phyloP scores from a whole-genome alignment of 352 stramenopile genomes.

The Phytophthora cryptogea region DNA sequence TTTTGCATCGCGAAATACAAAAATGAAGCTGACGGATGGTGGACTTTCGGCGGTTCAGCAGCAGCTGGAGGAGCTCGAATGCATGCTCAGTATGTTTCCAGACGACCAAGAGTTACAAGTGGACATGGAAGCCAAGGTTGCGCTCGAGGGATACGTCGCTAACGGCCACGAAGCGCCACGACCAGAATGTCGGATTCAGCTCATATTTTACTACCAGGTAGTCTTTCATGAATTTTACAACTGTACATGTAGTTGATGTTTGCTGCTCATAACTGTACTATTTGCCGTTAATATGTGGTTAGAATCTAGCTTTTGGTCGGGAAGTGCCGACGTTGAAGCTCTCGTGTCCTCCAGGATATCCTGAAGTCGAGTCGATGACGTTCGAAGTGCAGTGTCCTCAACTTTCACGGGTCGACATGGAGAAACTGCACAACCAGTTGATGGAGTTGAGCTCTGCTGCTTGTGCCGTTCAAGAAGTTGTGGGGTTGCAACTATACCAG shows the following conservation, averaged over 20 bases:
- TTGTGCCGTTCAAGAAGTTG: slow-evolving; percentile 42
- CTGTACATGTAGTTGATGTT: neutral
- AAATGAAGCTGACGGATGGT: neutral
- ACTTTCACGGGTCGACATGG: slow-evolving; percentile 43
- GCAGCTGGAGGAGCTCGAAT: slow-evolving; percentile 78
- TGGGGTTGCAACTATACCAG: slow-evolving; percentile 68
- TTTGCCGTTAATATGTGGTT: neutral
- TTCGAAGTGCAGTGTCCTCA: slow-evolving; percentile 62
- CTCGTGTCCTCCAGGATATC: slow-evolving; percentile 49
- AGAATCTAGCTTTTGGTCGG: slow-evolving; percentile 28
- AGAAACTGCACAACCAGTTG: slow-evolving; percentile 45
- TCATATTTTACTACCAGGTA: slow-evolving; percentile 56
- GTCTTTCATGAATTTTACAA: neutral
- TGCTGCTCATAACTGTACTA: neutral
- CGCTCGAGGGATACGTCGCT: slow-evolving; percentile 30
- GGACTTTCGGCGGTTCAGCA: slow-evolving; percentile 23
- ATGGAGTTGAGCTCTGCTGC: slow-evolving; percentile 29
- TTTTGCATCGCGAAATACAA: neutral
- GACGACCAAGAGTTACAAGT: slow-evolving; percentile 45
- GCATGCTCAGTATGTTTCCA: slow-evolving; percentile 78
- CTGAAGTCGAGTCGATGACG: slow-evolving; percentile 25
- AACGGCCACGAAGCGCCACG: neutral
- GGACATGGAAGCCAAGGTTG: slow-evolving; percentile 30
- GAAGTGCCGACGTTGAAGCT: slow-evolving; percentile 54
- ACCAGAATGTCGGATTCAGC: slow-evolving; percentile 33